Evolutionary conservation across 345 rosid genomes (phyloP).

Genomic region (Eucalyptus regnans): DNA sequence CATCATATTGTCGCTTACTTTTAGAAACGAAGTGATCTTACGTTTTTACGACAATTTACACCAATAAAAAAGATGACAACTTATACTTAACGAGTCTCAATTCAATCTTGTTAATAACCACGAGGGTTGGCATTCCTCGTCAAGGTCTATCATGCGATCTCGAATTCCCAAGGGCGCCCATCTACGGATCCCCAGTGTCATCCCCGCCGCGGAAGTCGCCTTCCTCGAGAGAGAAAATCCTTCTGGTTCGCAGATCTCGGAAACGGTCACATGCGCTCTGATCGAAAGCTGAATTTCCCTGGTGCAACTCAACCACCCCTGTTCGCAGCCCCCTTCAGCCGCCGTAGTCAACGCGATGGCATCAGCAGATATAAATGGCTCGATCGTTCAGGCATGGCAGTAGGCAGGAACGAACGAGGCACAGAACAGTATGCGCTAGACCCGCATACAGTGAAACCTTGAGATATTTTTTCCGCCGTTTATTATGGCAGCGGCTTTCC

Average conservation of each 20-base stretch:
- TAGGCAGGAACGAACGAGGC: no score
- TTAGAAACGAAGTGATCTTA: not conserved
- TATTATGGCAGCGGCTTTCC: no score
- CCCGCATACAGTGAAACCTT: no score
- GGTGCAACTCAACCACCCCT: no score
- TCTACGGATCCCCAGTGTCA: conserved; percentile 37
- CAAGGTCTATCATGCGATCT: not conserved
- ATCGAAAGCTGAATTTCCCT: no score
- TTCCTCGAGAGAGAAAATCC: conserved; percentile 65
- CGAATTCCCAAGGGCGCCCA: conserved; percentile 16
- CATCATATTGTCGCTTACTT: not conserved
- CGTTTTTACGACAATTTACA: not conserved
- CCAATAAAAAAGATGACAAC: not conserved
- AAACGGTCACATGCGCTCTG: no score
- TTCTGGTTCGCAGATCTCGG: conserved; percentile 6
- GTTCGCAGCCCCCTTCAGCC: no score
- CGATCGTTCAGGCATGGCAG: no score
- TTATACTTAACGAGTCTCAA: not conserved
- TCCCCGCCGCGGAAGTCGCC: conserved; percentile 57
- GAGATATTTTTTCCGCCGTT: no score
- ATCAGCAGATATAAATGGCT: no score
- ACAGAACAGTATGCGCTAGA: no score
- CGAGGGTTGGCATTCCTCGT: not conserved
- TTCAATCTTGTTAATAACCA: not conserved
- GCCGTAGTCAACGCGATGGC: no score